Evolutionary conservation across 2,329 filamentous ascomycete species (phyloP).

Genomic region (Calonectria montana): DNA sequence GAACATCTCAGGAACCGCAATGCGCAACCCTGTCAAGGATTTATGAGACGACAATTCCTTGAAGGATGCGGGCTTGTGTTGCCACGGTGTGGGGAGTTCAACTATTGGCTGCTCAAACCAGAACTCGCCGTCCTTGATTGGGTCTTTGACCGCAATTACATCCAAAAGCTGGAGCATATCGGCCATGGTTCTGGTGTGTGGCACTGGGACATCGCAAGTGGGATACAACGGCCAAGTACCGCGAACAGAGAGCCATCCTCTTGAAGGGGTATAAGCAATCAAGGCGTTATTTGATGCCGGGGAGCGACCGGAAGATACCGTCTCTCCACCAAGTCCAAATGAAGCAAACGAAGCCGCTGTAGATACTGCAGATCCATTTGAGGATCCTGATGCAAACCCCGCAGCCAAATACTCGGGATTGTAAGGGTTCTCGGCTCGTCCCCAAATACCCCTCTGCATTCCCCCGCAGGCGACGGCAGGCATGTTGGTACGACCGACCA

Average conservation of each 20-base stretch:
- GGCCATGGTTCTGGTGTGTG: constrained; percentile 60
- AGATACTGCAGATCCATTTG: constrained; percentile 64
- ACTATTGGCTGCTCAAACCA: constrained; percentile 63
- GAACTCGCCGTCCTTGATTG: constrained; percentile 59
- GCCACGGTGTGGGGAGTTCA: constrained; percentile 47
- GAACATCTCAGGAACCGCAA: constrained; percentile 64
- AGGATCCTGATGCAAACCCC: constrained; percentile 67
- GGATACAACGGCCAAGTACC: constrained; percentile 67
- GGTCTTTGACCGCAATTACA: constrained; percentile 57
- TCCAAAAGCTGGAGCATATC: constrained; percentile 63
- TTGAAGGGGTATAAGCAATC: constrained; percentile 66
- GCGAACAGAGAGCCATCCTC: constrained; percentile 61
- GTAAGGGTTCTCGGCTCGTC: constrained; percentile 67
- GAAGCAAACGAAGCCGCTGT: constrained; percentile 61
- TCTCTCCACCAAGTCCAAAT: constrained; percentile 66
- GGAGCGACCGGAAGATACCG: constrained; percentile 65
- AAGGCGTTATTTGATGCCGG: constrained; percentile 67
- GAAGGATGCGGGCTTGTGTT: constrained; percentile 48
- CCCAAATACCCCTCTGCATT: constrained; percentile 68
- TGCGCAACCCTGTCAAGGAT: constrained; percentile 55
- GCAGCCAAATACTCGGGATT: constrained; percentile 64
- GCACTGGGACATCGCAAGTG: constrained; percentile 65
- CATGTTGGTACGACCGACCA: constrained; percentile 65
- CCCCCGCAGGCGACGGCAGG: constrained; percentile 67
- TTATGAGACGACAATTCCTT: constrained; percentile 42